Conservation (phyloP, 208 protist genomes). For the Crithidia sp. region DNA sequence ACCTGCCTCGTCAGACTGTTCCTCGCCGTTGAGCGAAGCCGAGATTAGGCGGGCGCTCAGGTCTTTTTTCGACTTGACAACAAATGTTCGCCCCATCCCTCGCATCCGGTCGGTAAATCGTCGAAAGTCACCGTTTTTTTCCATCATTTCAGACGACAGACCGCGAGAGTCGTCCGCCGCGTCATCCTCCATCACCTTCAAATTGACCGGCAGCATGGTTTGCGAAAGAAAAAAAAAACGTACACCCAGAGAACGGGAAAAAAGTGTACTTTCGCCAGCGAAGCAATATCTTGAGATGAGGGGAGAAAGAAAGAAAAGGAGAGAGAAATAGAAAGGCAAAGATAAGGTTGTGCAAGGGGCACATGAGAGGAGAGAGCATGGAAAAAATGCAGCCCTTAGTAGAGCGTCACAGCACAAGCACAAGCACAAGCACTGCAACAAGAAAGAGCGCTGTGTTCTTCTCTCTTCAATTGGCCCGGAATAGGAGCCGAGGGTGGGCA, state of each 20-base stretch:
- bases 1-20: neutral
- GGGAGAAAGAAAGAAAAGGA: too few relatives aligned
- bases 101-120: slow-evolving; percentile 39
- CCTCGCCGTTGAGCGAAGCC: slow-evolving; percentile 12
- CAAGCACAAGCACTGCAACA: too few relatives aligned
- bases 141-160: slow-evolving; percentile 25
- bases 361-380: too few relatives aligned
- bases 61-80: slow-evolving; percentile 25
- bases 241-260: neutral
- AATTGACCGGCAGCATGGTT: slow-evolving; percentile 1
- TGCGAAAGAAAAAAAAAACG: slow-evolving; percentile 23
- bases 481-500: too few relatives aligned
- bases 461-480: too few relatives aligned
- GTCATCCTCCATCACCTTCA: slow-evolving; percentile 9
- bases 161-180: neutral
- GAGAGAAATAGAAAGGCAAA: too few relatives aligned
- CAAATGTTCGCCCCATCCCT: slow-evolving; percentile 27
- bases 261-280: too few relatives aligned
- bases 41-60: slow-evolving; percentile 1
- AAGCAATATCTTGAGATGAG: too few relatives aligned
- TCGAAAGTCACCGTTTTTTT: slow-evolving; percentile 36
- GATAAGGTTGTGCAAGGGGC: too few relatives aligned
- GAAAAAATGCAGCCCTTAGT: too few relatives aligned
- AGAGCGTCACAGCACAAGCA: too few relatives aligned
- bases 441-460: too few relatives aligned